Evolutionary conservation across 352 stramenopile genomes (phyloP), one percentile per base, ranked within the genome.

Genomic region (Globisporangium barbulae): DNA sequence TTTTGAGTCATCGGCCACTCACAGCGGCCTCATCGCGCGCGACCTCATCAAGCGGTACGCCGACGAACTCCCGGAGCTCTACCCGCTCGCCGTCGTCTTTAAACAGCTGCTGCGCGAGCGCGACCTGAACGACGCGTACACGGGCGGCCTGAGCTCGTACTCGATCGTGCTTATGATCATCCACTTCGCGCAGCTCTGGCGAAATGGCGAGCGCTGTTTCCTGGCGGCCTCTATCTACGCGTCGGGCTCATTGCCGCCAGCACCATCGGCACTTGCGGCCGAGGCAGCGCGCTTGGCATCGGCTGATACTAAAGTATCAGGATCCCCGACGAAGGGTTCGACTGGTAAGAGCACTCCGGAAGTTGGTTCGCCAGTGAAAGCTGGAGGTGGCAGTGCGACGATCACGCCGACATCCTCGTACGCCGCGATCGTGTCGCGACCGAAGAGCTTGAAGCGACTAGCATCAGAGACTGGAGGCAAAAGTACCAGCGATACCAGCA

Each of bases 111-210:
- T 98, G 45, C 85, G 88, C 10, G 88, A 93, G 64, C 86, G 91
- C 17, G 87, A 92, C 42, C 72, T 98, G 12, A 97, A 98, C 64
- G 90, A 98, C 65, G 87, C 89, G 9, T 98, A 97, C 68, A 96
- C 88, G 0, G 91, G 91, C 42, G 91, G 91, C 2, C 73, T 98
- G 3, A 97, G 88, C 60, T 97, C 87, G 55, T 98, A 98, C 70
- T 96, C 89, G 28, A 74, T 97, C n/a, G 88, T 97, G 59, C 75
- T 98, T 8, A 98, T 98, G 91, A 83, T 97, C 59, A 87, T 96
- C 57, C 85, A 94, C 63, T 94, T 94, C 30, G 87, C 81, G 47
- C 75, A 91, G 65, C 65, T 96, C 28, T 89, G 85, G 77, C 68
- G 68, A 15, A 79, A 87, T 52, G 76, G 78, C 6, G 65, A 81